phyloP scores from a whole-genome alignment of 2,329 filamentous ascomycete species.

The Pyrenochaeta sp. region DNA sequence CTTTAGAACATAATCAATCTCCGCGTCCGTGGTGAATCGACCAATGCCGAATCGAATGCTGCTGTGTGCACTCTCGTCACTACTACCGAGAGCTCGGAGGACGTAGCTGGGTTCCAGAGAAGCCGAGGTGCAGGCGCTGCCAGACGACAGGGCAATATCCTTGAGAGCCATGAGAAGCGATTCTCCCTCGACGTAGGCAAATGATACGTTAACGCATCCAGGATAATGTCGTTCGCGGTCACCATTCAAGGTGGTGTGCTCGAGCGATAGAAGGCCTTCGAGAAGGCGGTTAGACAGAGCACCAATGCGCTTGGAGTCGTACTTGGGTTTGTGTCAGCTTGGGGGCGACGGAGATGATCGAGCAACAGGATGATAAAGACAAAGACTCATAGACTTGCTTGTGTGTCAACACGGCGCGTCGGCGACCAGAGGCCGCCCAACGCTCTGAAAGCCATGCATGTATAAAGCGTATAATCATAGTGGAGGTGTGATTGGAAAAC shows the following conservation, averaged over 20 bases:
- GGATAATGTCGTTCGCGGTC: conserved; percentile 86
- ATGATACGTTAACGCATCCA: conserved; percentile 97
- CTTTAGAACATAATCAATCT: conserved; percentile 98
- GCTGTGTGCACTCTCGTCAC: conserved; percentile 96
- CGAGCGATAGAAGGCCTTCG: conserved; percentile 83
- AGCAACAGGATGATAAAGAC: not conserved
- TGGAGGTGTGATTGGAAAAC: conserved; percentile 29
- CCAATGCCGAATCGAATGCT: conserved; percentile 98
- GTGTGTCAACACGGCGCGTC: conserved; percentile 61
- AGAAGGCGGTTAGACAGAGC: conserved; percentile 83
- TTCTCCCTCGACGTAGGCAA: conserved; percentile 97
- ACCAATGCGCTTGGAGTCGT: conserved; percentile 87
- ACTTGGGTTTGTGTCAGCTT: conserved; percentile 65
- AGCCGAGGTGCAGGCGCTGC: conserved; percentile 95
- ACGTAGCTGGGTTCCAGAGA: conserved; percentile 98
- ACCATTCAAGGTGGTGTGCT: conserved; percentile 92
- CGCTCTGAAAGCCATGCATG: conserved; percentile 90
- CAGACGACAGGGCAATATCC: conserved; percentile 95
- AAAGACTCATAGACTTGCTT: conserved; percentile 70
- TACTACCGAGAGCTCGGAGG: conserved; percentile 90
- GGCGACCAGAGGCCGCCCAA: conserved; percentile 39
- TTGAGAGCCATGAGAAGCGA: conserved; percentile 98
- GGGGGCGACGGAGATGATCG: not conserved
- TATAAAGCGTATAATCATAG: conserved; percentile 82
- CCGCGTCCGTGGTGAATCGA: conserved; percentile 90